Evolutionary conservation across 192 early-diverging fungal species (phyloP).

Genomic region (Coemansia sp.): DNA sequence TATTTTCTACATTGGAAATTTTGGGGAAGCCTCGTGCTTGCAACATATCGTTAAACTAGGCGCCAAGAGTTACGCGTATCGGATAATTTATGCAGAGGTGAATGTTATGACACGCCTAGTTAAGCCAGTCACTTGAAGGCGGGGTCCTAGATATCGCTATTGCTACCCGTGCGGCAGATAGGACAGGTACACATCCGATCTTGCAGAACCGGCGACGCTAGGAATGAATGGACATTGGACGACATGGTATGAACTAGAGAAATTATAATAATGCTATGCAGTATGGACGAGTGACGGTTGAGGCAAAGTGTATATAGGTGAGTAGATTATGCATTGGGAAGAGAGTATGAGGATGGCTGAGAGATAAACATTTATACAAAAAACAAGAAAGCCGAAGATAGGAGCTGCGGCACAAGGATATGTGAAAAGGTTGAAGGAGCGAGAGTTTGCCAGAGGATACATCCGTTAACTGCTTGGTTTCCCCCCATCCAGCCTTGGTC

Average conservation of each 20-base stretch:
- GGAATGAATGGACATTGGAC: too few relatives aligned
- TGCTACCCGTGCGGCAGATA: slow-evolving; percentile 36
- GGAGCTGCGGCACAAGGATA: neutral
- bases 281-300: neutral
- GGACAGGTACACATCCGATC: slow-evolving; percentile 51
- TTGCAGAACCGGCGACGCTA: neutral
- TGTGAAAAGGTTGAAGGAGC: neutral
- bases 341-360: neutral
- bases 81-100: neutral
- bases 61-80: neutral
- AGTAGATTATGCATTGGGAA: neutral
- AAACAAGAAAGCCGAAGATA: neutral
- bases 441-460: neutral
- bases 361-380: neutral
- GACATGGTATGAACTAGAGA: neutral
- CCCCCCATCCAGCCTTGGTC: neutral
- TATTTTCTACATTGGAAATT: neutral
- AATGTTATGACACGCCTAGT: neutral
- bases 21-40: neutral
- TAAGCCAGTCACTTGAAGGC: neutral
- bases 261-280: neutral
- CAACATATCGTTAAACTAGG: neutral
- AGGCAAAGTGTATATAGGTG: neutral
- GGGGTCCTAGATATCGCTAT: slow-evolving; percentile 21
- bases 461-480: neutral